Percentiles rank a stretch among this genome's conserved stretches.
Conservation (phyloP, 176 grass and related monocot genomes). For the Aechmea fasciata region DNA sequence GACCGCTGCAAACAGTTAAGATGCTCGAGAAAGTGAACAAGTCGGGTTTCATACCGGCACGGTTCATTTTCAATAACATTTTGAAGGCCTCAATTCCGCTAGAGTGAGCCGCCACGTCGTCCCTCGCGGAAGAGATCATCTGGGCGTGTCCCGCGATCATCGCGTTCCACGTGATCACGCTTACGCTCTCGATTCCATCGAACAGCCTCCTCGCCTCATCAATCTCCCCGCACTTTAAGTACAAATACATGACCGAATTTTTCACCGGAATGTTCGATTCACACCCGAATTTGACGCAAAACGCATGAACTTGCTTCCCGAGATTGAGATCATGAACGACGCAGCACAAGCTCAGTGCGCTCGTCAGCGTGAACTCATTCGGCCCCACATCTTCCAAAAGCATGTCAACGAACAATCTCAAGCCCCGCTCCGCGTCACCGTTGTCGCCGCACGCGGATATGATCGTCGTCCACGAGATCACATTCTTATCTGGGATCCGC, state of each 20-base stretch:
- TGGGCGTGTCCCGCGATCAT: conserved; percentile 63
- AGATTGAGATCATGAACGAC: conserved; percentile 44
- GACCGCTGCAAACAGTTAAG: conserved; percentile 52
- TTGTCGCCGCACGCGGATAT: conserved; percentile 67
- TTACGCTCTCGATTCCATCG: conserved; percentile 40
- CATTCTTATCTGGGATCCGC: conserved; percentile 52
- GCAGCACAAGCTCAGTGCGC: conserved; percentile 58
- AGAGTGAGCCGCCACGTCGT: conserved; percentile 44
- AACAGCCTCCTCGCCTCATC: conserved; percentile 56
- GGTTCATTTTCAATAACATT: conserved; percentile 48
- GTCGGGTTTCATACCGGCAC: conserved; percentile 49
- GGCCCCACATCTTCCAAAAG: conserved; percentile 47
- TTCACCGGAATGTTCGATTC: conserved; percentile 46
- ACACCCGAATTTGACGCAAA: conserved; percentile 61
- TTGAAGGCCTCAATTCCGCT: conserved; percentile 59
- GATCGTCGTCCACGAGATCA: conserved; percentile 68
- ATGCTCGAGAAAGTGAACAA: conserved; percentile 78
- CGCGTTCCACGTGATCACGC: conserved; percentile 67
- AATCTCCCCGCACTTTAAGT: conserved; percentile 49
- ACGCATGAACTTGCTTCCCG: conserved; percentile 64
- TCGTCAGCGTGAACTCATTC: conserved; percentile 64
- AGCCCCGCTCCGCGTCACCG: conserved; percentile 42
- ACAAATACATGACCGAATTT: conserved; percentile 72
- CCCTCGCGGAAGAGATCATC: conserved; percentile 56
- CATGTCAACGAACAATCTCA: conserved; percentile 56